These are phyloP conservation scores for Mycena crocata DNA, from an alignment of 768 basidiomycete species.

Conservation along the genomic window DNA sequence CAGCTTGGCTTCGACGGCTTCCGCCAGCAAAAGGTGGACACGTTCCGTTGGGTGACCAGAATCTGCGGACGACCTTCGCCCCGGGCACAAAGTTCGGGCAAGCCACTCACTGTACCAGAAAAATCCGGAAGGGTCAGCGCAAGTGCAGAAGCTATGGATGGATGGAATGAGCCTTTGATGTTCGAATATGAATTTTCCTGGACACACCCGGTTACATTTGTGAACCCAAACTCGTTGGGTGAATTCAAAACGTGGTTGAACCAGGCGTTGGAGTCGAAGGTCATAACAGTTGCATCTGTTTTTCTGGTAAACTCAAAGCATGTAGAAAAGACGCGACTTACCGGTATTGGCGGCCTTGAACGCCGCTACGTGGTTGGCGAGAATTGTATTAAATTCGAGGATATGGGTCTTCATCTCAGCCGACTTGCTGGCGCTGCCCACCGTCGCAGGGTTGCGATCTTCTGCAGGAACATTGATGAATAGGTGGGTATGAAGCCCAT, in stretches of 20 bases:
- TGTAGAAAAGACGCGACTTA: constrained; percentile 11
- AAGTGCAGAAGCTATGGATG: constrained; percentile 59
- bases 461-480: constrained; percentile 70
- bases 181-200: not conserved
- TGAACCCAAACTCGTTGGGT: constrained; percentile 56
- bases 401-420: constrained; percentile 53
- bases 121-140: constrained; percentile 54
- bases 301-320: not conserved
- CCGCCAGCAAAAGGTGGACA: constrained; percentile 59
- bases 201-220: constrained; percentile 58
- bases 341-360: constrained; percentile 54
- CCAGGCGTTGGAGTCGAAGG: constrained; percentile 64
- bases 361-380: constrained; percentile 46
- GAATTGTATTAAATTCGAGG: constrained; percentile 54
- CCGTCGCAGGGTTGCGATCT: constrained; percentile 56
- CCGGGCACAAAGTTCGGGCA: not conserved
- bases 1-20: constrained; percentile 54
- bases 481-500: constrained; percentile 58
- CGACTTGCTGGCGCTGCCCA: constrained; percentile 49
- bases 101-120: constrained; percentile 64
- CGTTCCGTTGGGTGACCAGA: constrained; percentile 62
- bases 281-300: constrained; percentile 53
- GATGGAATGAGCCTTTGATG: not conserved
- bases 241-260: constrained; percentile 60
- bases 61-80: constrained; percentile 43